These are phyloP conservation scores for Rhizopus microsporus DNA, from an alignment of 371 early-diverging fungal species.

Conservation along the genomic window DNA sequence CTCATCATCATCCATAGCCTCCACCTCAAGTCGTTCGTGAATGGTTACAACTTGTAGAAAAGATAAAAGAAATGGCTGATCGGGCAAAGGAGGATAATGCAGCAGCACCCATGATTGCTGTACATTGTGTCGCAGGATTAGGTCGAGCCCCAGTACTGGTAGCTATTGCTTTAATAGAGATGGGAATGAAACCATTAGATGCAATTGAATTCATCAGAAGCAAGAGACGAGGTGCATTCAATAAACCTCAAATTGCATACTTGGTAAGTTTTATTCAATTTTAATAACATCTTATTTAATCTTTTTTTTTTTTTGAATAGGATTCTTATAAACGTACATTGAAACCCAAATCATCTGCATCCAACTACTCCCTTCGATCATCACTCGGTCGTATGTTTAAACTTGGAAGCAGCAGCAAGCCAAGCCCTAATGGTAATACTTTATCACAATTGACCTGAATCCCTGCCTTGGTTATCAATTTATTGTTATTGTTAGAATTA, in stretches of 20 bases:
- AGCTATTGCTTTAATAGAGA: conserved; percentile 84
- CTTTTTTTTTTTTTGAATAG: conserved; percentile 9
- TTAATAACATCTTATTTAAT: not conserved
- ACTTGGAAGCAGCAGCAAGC: conserved; percentile 23
- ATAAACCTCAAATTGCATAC: conserved; percentile 78
- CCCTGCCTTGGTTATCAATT: conserved; percentile 3
- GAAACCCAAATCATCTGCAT: conserved; percentile 40
- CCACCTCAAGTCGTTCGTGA: conserved; percentile 67
- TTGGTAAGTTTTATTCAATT: conserved; percentile 22
- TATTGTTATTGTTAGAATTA: conserved; percentile 10
- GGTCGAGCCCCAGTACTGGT: conserved; percentile 77
- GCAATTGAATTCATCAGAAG: conserved; percentile 77
- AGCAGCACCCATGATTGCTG: conserved; percentile 70
- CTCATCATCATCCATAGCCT: conserved; percentile 43
- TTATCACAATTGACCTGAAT: conserved; percentile 29
- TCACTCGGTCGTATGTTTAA: conserved; percentile 46
- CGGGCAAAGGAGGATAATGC: conserved; percentile 40
- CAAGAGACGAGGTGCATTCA: conserved; percentile 85
- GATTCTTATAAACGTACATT: conserved; percentile 43
- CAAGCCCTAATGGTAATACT: conserved; percentile 11
- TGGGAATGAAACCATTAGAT: conserved; percentile 82
- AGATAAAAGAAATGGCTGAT: conserved; percentile 25
- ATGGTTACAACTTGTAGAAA: conserved; percentile 77
- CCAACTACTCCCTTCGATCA: conserved; percentile 35
- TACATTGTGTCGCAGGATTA: conserved; percentile 90